A percentile compares a stretch with the other conserved stretches of the same genome.
Conservation (phyloP, 139 green algal genomes). For the Tetradesmus obliquus region DNA sequence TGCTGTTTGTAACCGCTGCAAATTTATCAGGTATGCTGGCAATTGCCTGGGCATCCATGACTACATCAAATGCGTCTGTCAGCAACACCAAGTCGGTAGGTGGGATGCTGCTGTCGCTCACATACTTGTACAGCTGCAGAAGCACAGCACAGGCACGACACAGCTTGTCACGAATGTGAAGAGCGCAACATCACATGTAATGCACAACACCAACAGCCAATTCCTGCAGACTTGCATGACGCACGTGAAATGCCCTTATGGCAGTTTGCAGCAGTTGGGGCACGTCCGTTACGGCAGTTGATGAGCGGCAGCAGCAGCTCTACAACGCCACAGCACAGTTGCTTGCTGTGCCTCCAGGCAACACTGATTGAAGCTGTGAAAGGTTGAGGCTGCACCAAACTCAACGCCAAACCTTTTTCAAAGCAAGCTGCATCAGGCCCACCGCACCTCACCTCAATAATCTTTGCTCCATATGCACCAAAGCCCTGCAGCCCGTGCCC, state of each 20-base stretch:
- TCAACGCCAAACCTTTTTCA: no score
- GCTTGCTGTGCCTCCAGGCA: background rate
- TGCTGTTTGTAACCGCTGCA: background rate
- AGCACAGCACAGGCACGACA: no score
- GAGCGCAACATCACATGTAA: background rate
- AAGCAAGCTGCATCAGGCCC: no score
- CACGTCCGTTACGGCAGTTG: no score
- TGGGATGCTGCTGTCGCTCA: background rate
- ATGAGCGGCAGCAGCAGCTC: no score
- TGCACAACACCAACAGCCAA: no score
- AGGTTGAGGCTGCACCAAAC: no score
- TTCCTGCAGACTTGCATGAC: no score
- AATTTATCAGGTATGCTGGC: background rate
- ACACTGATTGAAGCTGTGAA: background rate
- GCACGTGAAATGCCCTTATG: no score
- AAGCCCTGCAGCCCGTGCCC: background rate
- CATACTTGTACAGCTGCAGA: background rate
- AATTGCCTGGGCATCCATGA: background rate
- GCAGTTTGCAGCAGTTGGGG: no score
- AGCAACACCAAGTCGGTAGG: background rate
- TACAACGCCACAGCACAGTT: background rate
- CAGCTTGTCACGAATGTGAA: background rate
- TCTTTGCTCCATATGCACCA: background rate
- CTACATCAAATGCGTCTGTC: slow-evolving; percentile 5
- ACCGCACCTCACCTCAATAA: background rate